Evolutionary conservation across 164 flowering plant genomes (phyloP).

Genomic region (Annona cherimola): DNA sequence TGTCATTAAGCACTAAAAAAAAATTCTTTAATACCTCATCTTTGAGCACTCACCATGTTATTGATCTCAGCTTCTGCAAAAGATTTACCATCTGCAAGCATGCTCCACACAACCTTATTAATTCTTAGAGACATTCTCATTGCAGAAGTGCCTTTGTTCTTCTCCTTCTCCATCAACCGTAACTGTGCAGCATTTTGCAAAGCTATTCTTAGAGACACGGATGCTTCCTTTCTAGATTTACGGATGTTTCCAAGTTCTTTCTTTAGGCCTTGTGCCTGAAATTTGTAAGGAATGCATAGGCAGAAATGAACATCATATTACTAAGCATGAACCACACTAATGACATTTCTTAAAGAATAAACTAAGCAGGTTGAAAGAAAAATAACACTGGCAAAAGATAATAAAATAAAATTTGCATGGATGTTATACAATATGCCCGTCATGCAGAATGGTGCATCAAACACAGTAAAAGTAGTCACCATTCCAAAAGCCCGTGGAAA

Average conservation of each 20-base stretch:
- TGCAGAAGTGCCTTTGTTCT: slow-evolving; percentile 96
- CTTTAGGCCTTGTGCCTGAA: slow-evolving; percentile 78
- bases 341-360: background rate
- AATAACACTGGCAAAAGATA: background rate
- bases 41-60: slow-evolving; percentile 67
- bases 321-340: background rate
- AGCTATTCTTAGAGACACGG: slow-evolving; percentile 72
- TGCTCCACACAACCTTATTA: slow-evolving; percentile 92
- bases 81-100: slow-evolving; percentile 96
- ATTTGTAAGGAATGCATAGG: background rate
- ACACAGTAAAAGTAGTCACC: background rate
- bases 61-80: slow-evolving; percentile 99
- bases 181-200: slow-evolving; percentile 91
- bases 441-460: background rate
- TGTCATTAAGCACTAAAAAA: too few relatives aligned
- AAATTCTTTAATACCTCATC: background rate
- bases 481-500: background rate
- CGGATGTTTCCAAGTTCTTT: slow-evolving; percentile 61
- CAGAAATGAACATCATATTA: background rate
- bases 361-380: background rate
- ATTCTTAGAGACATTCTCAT: slow-evolving; percentile 96
- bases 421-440: background rate
- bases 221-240: slow-evolving; percentile 76
- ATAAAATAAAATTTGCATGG: background rate
- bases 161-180: slow-evolving; percentile 94